Conservation (phyloP, 1,139 yeast genomes). For the Kurtzmaniella quercitrusa region DNA sequence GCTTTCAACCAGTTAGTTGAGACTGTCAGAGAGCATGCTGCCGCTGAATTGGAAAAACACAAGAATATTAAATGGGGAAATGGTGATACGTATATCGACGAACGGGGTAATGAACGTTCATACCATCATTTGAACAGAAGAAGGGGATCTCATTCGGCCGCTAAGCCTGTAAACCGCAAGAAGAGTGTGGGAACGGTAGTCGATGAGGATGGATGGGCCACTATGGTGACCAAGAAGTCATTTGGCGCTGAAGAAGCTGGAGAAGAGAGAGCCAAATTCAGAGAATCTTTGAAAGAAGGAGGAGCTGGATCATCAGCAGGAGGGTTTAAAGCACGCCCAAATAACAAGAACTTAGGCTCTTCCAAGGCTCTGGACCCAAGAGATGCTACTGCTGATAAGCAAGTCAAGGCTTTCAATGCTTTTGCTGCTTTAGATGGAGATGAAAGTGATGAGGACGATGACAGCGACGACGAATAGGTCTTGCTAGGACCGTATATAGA, state of each 20-base stretch:
- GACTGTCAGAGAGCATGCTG: slow-evolving; percentile 50
- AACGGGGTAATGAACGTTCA: slow-evolving; percentile 44
- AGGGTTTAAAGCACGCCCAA: slow-evolving; percentile 54
- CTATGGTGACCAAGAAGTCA: slow-evolving; percentile 50
- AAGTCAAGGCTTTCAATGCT: slow-evolving; percentile 65
- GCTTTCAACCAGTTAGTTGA: slow-evolving; percentile 66
- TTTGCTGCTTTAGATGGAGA: slow-evolving; percentile 73
- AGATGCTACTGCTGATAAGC: slow-evolving; percentile 66
- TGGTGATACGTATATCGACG: slow-evolving; percentile 49
- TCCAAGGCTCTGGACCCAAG: slow-evolving; percentile 71
- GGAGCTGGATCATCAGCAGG: slow-evolving; percentile 16
- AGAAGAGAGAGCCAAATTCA: slow-evolving; percentile 46
- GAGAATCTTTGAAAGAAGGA: slow-evolving; percentile 40
- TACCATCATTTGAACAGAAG: slow-evolving; percentile 52
- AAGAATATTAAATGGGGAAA: slow-evolving; percentile 31
- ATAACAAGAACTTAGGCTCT: slow-evolving; percentile 69
- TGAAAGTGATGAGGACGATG: slow-evolving; percentile 40
- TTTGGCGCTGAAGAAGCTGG: slow-evolving; percentile 45
- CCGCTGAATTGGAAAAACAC: slow-evolving; percentile 28
- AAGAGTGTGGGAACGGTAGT: slow-evolving; percentile 53
- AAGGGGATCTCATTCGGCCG: slow-evolving; percentile 52
- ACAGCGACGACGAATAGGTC: slow-evolving; percentile 4
- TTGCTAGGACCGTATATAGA: slow-evolving; percentile 7
- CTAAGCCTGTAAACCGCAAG: slow-evolving; percentile 52
- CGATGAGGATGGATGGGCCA: slow-evolving; percentile 83